Percentiles rank a stretch among this genome's conserved stretches.
Evolutionary conservation across 306 rosid genomes (phyloP).

Genomic region (Cyamopsis tetragonoloba): DNA sequence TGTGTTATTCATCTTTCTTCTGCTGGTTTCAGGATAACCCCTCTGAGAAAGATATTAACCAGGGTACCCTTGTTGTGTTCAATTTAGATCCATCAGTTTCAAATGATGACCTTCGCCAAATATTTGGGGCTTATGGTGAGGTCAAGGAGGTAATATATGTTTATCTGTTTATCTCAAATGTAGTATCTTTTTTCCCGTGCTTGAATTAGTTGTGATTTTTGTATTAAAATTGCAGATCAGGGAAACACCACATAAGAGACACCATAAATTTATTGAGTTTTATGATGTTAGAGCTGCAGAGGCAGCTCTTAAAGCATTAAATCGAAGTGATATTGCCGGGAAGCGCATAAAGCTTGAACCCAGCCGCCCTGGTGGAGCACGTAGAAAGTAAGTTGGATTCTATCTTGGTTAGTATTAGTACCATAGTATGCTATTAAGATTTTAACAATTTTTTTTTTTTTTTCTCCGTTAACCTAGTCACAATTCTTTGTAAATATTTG

Average conservation of each 20-base stretch:
- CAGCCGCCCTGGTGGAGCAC: conserved; percentile 98
- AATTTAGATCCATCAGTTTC: conserved; percentile 91
- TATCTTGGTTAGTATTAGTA: conserved; percentile 2
- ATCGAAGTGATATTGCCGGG: conserved; percentile 94
- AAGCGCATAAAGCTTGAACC: conserved; percentile 96
- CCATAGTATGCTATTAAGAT: no score
- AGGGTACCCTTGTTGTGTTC: conserved; percentile 97
- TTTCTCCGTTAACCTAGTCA: background rate
- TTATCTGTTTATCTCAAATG: conserved; percentile 1
- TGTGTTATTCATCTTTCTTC: conserved; percentile 19
- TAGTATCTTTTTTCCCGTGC: background rate
- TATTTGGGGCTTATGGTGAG: conserved; percentile 92
- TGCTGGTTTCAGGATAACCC: conserved; percentile 76
- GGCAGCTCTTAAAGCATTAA: conserved; percentile 83
- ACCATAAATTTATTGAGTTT: conserved; percentile 89
- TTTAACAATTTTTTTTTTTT: no score
- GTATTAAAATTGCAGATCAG: conserved; percentile 61
- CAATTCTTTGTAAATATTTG: no score
- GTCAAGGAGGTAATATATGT: conserved; percentile 70
- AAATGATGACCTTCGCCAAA: conserved; percentile 86
- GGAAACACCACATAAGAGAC: conserved; percentile 95
- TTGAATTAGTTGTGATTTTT: conserved; percentile 5
- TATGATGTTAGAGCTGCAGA: conserved; percentile 92
- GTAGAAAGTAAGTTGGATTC: conserved; percentile 65
- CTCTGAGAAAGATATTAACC: conserved; percentile 90